Evolutionary conservation across 139 green algal genomes (phyloP), one percentile per base, ranked within the genome.

Genomic region (Chlamydomonas eustigma): DNA sequence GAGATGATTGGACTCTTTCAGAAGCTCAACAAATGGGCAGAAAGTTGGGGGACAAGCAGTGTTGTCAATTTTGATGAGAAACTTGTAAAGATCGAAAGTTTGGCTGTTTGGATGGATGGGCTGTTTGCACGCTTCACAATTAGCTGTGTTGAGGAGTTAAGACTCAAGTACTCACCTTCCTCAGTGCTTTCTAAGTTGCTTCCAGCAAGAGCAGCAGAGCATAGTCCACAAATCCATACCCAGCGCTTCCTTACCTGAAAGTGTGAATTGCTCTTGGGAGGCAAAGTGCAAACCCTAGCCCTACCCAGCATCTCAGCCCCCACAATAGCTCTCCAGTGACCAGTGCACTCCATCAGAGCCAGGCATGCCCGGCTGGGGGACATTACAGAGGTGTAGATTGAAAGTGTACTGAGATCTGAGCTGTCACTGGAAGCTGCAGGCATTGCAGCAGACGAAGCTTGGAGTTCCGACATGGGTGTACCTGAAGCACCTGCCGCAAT

Each of bases 331-430:
- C 52, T 22, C 33, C 77, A 82, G 1, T 51, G 71, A 8, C 30
- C 22, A 8, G 51, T 50, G 35, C 51, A 31, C 25, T 31, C 50
- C 0, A 67, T 50, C 3, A 82, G 51, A 8, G 39, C 50, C 39
- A 82, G 78, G 52, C 78, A 39, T 4, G 71, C 63, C 4, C 78
- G 78, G 3, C 33, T 30, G 30, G 76, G 76, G 69, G 75, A 63
- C 3, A 81, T 76, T 31, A 81, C 72, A 38, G 36, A 68, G 8
- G 33, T 22, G 76, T 67, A 77, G 66, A 31, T 70, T 68, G 50
- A 51, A 0, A 63, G 44, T 25, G 66, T 4, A 12, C 37, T 37
- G 4, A 81, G 68, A 18, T 58, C 44, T 58, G 12, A 12, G 44
- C 44, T 18, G 12, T 58, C 44, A 58, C 44, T 18, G 12, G 44